Conservation (phyloP, 2,329 filamentous ascomycete genomes). For the Gliomastix tumulicola region DNA sequence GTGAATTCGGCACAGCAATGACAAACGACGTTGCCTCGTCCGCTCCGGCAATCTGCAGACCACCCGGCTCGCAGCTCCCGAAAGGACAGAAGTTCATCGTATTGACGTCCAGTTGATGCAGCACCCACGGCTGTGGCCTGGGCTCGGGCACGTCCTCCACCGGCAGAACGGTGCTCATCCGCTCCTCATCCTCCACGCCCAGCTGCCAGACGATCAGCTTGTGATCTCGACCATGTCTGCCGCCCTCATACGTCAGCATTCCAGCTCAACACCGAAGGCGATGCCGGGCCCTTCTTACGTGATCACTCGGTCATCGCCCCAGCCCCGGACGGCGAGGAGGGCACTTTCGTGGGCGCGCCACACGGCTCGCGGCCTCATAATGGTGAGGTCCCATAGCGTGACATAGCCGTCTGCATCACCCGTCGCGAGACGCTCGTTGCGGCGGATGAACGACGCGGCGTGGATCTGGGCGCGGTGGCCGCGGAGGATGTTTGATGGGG, state of each 20-base stretch:
- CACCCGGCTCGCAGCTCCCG: constrained; percentile 32
- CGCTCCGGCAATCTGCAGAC: constrained; percentile 2
- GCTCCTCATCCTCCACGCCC: constrained; percentile 47
- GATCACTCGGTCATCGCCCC: constrained; percentile 68
- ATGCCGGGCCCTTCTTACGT: constrained; percentile 63
- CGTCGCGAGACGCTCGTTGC: constrained; percentile 71
- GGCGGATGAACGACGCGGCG: constrained; percentile 62
- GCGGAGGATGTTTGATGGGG: constrained; percentile 62
- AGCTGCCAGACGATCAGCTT: constrained; percentile 82
- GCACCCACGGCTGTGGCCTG: constrained; percentile 69
- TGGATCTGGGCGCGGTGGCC: constrained; percentile 81
- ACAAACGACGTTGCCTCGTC: constrained; percentile 40
- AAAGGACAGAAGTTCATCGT: constrained; percentile 95
- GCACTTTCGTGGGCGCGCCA: constrained; percentile 80
- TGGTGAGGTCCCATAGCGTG: constrained; percentile 76
- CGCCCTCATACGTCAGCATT: not conserved
- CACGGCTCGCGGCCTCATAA: constrained; percentile 72
- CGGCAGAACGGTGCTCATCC: constrained; percentile 63
- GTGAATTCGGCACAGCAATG: constrained; percentile 73
- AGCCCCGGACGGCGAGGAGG: constrained; percentile 67
- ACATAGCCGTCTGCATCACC: constrained; percentile 89
- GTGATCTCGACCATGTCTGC: constrained; percentile 84
- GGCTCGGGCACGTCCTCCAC: constrained; percentile 49
- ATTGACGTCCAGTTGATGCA: constrained; percentile 79
- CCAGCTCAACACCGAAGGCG: too few relatives aligned